These are phyloP conservation scores for Talaromyces amestolkiae DNA, from an alignment of 2,329 filamentous ascomycete genomes.

Conservation along the genomic window DNA sequence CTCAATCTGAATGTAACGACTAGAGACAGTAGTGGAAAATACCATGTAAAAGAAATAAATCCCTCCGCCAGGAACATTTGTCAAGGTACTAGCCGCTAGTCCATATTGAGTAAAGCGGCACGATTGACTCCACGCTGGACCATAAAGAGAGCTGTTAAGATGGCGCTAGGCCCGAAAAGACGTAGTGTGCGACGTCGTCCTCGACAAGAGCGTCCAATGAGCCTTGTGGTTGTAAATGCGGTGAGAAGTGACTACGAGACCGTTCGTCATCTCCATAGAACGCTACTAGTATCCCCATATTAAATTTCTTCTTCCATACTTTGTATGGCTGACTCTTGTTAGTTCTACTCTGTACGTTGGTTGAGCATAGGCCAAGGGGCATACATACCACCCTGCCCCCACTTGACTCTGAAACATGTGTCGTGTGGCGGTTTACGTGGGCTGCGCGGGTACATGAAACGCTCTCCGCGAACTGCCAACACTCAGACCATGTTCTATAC, in stretches of 20 bases:
- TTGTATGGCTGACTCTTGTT: background rate
- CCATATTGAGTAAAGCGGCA: background rate
- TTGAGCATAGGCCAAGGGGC: background rate
- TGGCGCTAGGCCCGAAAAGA: background rate
- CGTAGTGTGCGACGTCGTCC: background rate
- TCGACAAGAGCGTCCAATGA: background rate
- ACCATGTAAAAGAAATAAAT: background rate
- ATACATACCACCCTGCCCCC: background rate
- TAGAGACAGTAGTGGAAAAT: background rate
- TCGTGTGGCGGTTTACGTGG: background rate
- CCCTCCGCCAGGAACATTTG: background rate
- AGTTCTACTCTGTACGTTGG: background rate
- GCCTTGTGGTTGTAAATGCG: background rate
- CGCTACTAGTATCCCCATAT: background rate
- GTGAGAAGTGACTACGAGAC: background rate
- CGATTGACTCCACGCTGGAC: background rate
- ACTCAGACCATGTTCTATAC: background rate
- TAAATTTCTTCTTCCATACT: background rate
- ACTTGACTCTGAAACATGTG: constrained; percentile 4
- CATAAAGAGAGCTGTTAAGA: background rate
- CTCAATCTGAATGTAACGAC: background rate
- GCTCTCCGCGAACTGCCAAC: background rate
- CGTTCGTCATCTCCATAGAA: too few species aligned
- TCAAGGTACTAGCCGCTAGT: background rate
- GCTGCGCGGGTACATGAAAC: background rate